Conservation (phyloP, 2,329 filamentous ascomycete genomes). For the Emmonsia crescens region DNA sequence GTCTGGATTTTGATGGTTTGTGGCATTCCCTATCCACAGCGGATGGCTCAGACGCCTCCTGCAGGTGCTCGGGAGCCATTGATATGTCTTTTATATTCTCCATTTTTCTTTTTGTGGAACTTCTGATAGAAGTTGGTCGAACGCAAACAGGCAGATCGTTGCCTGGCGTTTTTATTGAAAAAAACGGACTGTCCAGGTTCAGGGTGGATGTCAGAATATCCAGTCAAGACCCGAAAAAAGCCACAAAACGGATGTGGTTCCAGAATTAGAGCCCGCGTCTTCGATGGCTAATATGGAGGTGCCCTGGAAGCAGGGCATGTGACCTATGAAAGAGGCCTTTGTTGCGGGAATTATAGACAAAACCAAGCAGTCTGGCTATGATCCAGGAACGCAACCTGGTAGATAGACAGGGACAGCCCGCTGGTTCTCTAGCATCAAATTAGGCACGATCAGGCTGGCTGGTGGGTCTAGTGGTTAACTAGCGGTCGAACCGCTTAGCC, state of each 20-base stretch:
- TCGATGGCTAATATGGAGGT: neutral
- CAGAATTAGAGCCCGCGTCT: neutral
- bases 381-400: neutral
- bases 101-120: neutral
- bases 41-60: neutral
- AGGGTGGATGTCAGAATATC: neutral
- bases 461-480: neutral
- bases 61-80: neutral
- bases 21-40: neutral
- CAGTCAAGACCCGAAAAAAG: neutral
- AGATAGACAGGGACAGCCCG: neutral
- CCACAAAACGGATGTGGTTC: neutral
- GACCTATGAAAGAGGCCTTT: neutral
- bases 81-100: neutral
- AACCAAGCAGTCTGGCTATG: neutral
- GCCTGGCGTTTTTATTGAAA: neutral
- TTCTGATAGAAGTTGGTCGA: neutral
- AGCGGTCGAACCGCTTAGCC: neutral
- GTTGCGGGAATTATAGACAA: neutral
- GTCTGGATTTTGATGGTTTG: neutral
- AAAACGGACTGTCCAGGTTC: neutral
- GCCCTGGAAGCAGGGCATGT: neutral
- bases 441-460: neutral
- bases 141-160: neutral
- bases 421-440: neutral